Base-by-base conservation (phyloP, 23 red algal species). In the Agarophyton chilense region DNA sequence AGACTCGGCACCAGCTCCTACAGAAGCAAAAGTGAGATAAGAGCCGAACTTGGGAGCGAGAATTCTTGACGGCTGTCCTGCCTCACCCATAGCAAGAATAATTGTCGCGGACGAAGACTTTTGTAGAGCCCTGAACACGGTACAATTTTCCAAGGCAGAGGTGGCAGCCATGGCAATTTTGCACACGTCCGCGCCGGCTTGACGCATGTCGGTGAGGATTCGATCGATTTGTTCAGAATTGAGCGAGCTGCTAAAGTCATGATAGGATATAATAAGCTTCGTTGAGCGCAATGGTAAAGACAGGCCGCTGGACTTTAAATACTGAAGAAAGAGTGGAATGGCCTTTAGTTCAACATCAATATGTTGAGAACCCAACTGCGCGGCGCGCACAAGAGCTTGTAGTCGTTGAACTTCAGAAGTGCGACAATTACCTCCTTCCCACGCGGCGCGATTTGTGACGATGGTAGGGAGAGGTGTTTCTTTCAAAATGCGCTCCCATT, bases 291-390 rank as follows among this genome's bases (percentile, higher is more conserved):
- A 62, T 31, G 41, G 49, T 7, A 67, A 22, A 2, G 34, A 57
- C n/a, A 91, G 11, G 55, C 73, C 50, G 16, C 47, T 49, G 8
- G 63, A 52, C 2, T 72, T 46, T 0, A 72, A 44, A 50, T 40
- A 61, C n/a, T 49, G 35, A 49, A 39, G 22, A 74, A 81, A 83
- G 14, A 75, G 72, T 47, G 54, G 61, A 21, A 52, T 72, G 32
- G 89, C 93, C 75, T 66, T 86, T 1, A 95, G 86, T 80, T 98
- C 96, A 44, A 98, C 96, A 67, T 98, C 93, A 45, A 98, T 81
- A 88, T 83, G 93, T 52, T 87, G 73, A 11, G 80, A 86, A 47
- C 89, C 92, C 35, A 62, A 16, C 26, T 68, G 25, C 19, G 75
- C 87, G 16, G 93, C 90, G 19, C 77, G 67, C 12, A 52, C 49